A percentile compares a stretch with the other conserved stretches of the same genome.
Conservation (phyloP, 495 filamentous ascomycete genomes). For the Xylaria scruposa region DNA sequence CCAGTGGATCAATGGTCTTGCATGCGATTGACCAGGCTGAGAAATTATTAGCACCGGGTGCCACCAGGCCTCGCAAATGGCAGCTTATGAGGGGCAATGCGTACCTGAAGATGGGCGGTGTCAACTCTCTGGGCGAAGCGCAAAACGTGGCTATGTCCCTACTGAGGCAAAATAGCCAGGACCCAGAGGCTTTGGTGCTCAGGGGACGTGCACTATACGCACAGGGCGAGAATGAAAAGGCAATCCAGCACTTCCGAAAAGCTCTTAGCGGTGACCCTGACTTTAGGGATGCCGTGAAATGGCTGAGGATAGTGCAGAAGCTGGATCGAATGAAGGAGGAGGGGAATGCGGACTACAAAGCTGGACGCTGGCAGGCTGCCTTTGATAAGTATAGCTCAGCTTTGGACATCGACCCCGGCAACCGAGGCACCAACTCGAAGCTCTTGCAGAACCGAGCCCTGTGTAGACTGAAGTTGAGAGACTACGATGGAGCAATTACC, state of each 20-base stretch:
- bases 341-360: constrained; percentile 89
- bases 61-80: constrained; percentile 88
- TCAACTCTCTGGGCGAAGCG: constrained; percentile 86
- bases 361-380: constrained; percentile 76
- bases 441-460: constrained; percentile 90
- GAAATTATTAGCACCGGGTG: constrained; percentile 72
- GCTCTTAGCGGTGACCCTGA: constrained; percentile 92
- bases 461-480: constrained; percentile 78
- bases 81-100: constrained; percentile 90
- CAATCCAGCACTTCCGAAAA: constrained; percentile 88
- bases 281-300: constrained; percentile 81
- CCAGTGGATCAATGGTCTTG: constrained; percentile 84
- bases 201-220: constrained; percentile 87
- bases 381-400: constrained; percentile 85
- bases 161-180: constrained; percentile 82
- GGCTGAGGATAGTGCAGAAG: constrained; percentile 84
- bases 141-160: constrained; percentile 90
- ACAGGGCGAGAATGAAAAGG: constrained; percentile 93
- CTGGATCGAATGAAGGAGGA: constrained; percentile 94
- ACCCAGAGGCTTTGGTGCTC: constrained; percentile 91
- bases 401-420: constrained; percentile 83
- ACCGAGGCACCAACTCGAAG: constrained; percentile 94
- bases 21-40: constrained; percentile 92
- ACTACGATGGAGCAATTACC: constrained; percentile 75
- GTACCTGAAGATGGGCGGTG: constrained; percentile 90